Evolutionary conservation across 345 rosid species (phyloP).

Genomic region (Eucalyptus erythrocorys): DNA sequence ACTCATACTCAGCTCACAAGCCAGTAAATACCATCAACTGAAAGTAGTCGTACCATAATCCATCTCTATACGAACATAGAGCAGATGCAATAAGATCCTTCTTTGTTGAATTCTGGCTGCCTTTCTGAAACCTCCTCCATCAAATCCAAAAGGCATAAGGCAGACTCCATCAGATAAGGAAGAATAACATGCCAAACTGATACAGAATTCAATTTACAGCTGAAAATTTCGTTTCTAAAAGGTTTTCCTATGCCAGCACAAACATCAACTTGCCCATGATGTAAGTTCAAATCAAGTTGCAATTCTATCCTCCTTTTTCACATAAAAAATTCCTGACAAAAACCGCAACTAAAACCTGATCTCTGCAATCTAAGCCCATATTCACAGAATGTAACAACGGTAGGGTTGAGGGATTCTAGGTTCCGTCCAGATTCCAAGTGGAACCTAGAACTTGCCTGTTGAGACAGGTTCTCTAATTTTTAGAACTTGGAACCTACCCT

Average conservation of each 20-base stretch:
- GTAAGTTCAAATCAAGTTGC: not conserved
- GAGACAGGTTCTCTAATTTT: too few relatives aligned
- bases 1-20: not conserved
- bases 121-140: constrained; percentile 25
- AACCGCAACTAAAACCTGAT: not conserved
- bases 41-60: constrained; percentile 29
- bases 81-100: constrained; percentile 47
- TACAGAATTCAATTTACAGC: not conserved
- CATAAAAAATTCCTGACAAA: not conserved
- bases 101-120: constrained; percentile 46
- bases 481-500: too few relatives aligned
- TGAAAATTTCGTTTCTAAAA: not conserved
- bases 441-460: too few relatives aligned
- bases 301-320: not conserved
- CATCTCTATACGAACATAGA: constrained; percentile 38
- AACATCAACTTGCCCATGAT: not conserved
- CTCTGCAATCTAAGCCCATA: not conserved
- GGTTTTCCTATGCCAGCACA: not conserved
- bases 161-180: not conserved
- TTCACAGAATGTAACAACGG: not conserved
- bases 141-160: not conserved
- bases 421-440: too few relatives aligned
- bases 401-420: too few relatives aligned
- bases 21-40: not conserved
- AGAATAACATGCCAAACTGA: not conserved